These are phyloP conservation scores for Aspergillus sclerotiicarbonarius DNA, from an alignment of 495 filamentous ascomycete species.

Conservation along the genomic window DNA sequence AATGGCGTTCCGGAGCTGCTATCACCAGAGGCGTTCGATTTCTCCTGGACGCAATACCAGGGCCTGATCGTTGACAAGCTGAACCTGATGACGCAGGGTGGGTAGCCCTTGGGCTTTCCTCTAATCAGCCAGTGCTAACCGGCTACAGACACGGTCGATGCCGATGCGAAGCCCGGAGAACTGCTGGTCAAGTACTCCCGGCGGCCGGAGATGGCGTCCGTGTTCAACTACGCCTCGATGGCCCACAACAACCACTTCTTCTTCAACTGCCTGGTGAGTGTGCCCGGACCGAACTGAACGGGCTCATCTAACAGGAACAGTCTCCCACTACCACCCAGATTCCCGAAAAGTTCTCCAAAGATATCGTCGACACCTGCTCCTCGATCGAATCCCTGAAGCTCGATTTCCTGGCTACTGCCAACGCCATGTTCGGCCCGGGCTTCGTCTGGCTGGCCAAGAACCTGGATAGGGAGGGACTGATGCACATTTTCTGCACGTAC, in stretches of 20 bases:
- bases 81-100: slow-evolving; percentile 72
- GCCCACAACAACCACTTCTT: slow-evolving; percentile 97
- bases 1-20: slow-evolving; percentile 69
- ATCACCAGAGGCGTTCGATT: slow-evolving; percentile 61
- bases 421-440: slow-evolving; percentile 92
- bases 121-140: neutral
- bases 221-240: slow-evolving; percentile 96
- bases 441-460: slow-evolving; percentile 89
- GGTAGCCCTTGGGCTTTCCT: slow-evolving; percentile 24
- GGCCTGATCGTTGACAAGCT: slow-evolving; percentile 66
- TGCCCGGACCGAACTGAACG: neutral
- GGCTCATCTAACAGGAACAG: slow-evolving; percentile 21
- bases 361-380: slow-evolving; percentile 67
- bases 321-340: slow-evolving; percentile 51
- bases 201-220: slow-evolving; percentile 67
- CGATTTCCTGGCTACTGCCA: slow-evolving; percentile 78
- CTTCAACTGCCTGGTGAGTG: slow-evolving; percentile 64
- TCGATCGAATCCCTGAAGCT: slow-evolving; percentile 75
- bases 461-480: slow-evolving; percentile 44
- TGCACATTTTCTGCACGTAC: slow-evolving; percentile 86
- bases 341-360: slow-evolving; percentile 43
- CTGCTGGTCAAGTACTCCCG: slow-evolving; percentile 76
- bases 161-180: slow-evolving; percentile 55
- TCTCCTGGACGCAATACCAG: slow-evolving; percentile 85
- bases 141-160: slow-evolving; percentile 52